phyloP scores from a whole-genome alignment of 176 grass and related monocot species.

The Canna indica region DNA sequence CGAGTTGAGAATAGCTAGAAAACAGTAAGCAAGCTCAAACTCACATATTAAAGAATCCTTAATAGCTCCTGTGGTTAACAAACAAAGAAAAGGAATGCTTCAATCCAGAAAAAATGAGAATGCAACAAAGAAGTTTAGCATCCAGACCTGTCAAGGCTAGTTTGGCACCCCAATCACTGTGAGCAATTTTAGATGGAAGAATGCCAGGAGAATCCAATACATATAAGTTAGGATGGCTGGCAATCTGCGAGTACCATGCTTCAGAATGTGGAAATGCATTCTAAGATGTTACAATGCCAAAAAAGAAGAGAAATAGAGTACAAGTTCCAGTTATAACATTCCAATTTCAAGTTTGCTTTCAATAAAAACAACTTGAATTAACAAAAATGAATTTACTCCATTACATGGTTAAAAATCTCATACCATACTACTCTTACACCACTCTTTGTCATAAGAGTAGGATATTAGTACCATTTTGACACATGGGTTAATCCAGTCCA shows the following conservation, averaged over 20 bases:
- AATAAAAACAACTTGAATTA: no score
- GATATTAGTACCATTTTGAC: no score
- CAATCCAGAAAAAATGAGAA: slow-evolving; percentile 1
- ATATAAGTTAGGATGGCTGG: slow-evolving; percentile 73
- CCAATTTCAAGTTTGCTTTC: not conserved
- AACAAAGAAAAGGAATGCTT: slow-evolving; percentile 9
- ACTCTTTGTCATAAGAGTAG: no score
- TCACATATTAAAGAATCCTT: slow-evolving; percentile 45
- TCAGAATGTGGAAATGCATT: not conserved
- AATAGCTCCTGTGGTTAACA: slow-evolving; percentile 51
- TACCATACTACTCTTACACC: no score
- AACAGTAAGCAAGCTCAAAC: slow-evolving; percentile 32
- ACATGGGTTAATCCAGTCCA: no score
- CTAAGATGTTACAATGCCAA: not conserved
- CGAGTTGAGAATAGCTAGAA: slow-evolving; percentile 52
- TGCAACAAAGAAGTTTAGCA: slow-evolving; percentile 18
- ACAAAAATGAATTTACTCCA: no score
- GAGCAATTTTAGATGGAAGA: slow-evolving; percentile 30
- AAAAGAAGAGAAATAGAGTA: not conserved
- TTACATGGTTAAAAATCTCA: no score
- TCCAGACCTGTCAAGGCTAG: slow-evolving; percentile 49
- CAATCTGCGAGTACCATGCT: slow-evolving; percentile 33
- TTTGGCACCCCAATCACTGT: slow-evolving; percentile 31
- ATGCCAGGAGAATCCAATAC: slow-evolving; percentile 62
- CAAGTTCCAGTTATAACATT: not conserved